Evolutionary conservation across 2,329 filamentous ascomycete species (phyloP), one percentile per base, ranked within the genome.

Genomic region (Phyllosticta capitalensis): DNA sequence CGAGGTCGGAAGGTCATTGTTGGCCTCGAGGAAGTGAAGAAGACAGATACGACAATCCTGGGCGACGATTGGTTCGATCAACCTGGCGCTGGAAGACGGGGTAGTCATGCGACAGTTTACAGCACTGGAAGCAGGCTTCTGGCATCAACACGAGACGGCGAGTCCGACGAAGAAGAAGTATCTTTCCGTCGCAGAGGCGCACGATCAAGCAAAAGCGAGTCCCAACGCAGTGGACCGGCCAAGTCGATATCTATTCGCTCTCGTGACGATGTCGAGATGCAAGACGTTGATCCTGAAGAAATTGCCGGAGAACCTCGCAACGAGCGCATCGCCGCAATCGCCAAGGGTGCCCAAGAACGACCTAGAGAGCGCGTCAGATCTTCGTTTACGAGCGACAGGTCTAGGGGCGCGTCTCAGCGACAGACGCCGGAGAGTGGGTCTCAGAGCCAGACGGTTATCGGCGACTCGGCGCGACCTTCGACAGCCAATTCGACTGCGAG

Each of bases 1-100:
- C 73, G 75, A 33, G 65, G 75, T 3, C 78, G 79, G 61, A 78
- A 76, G 17, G 80, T 88, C 33, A 88, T 95, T 48, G 83, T 96
- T 3, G 75, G 80, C 0, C 75, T 95, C 3, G 84, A 89, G 64
- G 85, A 90, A 70, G 87, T 85, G 21, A 84, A 83, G 67, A 81
- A 12, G 10, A 52, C 10, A 9, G 49, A 52, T 12, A 88, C 86
- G 67, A 88, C 88, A 1, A 81, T 91, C 24, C 87, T 87, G 0
- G 87, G 91, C 55, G 82, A 87, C 52, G 90, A 91, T 73, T 92
- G 89, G 85, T 78, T 88, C 1, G 81, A 87, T 59, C 66, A 24
- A 61, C 33, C 26, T 9, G 48, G 55, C 20, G 54, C 38, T 9
- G 50, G 33, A 33, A 56, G 22, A 19, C 51, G 19, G 19, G 55